Evolutionary conservation across 2,329 filamentous ascomycete genomes (phyloP), one percentile per base, ranked within the genome.

Genomic region (Claviceps digitariae): DNA sequence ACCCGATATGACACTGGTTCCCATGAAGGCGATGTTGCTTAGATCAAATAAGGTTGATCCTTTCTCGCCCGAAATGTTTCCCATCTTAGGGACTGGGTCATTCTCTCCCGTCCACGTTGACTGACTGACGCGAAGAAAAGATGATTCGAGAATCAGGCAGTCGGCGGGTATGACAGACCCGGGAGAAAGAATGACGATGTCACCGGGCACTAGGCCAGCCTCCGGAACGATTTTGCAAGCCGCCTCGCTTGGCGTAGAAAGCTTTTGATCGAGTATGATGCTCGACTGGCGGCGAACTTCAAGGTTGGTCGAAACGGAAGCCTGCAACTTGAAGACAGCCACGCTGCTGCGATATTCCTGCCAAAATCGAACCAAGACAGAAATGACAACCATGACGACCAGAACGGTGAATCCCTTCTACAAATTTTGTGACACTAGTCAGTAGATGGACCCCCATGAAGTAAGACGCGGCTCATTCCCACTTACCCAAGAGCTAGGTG

Each of bases 61-160:
- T 29, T 63, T 63, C 36, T 59, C 57, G 27, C 57, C 60, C 12
- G 23, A 40, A 2, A 27, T 13, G 15, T 51, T 54, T 1, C 61
- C 48, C 1, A 48, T 43, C 52, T 65, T 65, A 20, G 58, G 51
- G 2, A 61, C 60, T 2, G 63, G 62, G 9, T 57, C 58, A 49
- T 54, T 64, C 51, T 65, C 63, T n/a, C 63, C 63, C 0, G 61
- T 65, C 61, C 62, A 63, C 15, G 60, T 62, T n/a, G 62, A 64
- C 50, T 64, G 62, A 36, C 62, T 61, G 49, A 64, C 54, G 2
- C 61, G 62, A 1, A 64, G 55, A 36, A 63, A 65, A 10, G 57
- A 60, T 1, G 62, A 49, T 20, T 64, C 61, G 2, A 64, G 53
- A n/a, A 65, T 55, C 46, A 64, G 34, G 51, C 62, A 61, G 46